These are phyloP conservation scores for Phytopythium litorale DNA, from an alignment of 352 stramenopile genomes.

Conservation along the genomic window DNA sequence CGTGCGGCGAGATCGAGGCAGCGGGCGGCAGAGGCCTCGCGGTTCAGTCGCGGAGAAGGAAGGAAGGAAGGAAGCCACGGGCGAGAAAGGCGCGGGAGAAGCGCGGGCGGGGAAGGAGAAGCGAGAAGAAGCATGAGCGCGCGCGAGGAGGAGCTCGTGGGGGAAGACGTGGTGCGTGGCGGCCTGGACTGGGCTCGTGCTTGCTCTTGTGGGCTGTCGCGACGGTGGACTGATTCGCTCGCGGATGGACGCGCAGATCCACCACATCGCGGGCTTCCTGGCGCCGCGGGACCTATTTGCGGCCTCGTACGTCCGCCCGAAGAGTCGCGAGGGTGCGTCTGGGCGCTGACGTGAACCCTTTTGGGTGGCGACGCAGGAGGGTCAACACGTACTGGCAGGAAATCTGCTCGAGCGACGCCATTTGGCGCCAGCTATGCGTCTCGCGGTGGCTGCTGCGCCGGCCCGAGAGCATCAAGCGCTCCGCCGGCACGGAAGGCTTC, in stretches of 20 bases:
- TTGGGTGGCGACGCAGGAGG: constrained; percentile 19
- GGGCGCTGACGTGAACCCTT: background rate
- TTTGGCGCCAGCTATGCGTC: constrained; percentile 49
- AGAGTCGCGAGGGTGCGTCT: background rate
- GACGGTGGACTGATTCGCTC: background rate
- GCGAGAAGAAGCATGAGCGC: constrained; percentile 6
- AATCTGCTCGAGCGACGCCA: constrained; percentile 42
- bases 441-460: constrained; percentile 44
- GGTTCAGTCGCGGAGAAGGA: background rate
- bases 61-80: background rate
- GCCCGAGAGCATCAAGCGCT: constrained; percentile 38
- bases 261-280: constrained; percentile 51
- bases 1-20: background rate
- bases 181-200: too few relatives aligned
- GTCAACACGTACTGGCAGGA: constrained; percentile 51
- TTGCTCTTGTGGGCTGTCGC: background rate
- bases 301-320: constrained; percentile 33
- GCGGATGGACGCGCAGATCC: constrained; percentile 24
- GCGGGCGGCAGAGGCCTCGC: background rate
- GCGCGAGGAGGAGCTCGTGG: constrained; percentile 16
- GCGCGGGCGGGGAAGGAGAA: background rate
- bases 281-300: constrained; percentile 41
- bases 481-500: constrained; percentile 43
- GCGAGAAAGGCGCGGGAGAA: background rate
- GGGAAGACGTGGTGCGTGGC: constrained; percentile 38